Evolutionary conservation across 2,329 filamentous ascomycete species (phyloP), one percentile per base, ranked within the genome.

Genomic region (Coleophoma cylindrospora): DNA sequence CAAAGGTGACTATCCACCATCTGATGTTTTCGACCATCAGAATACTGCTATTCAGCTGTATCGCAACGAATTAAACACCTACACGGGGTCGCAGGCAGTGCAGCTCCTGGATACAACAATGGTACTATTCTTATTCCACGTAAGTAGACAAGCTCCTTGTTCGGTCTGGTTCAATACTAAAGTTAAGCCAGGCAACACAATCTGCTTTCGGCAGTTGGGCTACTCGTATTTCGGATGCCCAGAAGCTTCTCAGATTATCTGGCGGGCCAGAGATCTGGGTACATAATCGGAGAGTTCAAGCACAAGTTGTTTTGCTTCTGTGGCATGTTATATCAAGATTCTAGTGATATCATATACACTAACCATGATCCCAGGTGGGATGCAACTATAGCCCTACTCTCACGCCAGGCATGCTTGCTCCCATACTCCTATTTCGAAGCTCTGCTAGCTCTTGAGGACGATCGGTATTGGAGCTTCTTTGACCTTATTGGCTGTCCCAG

Each of bases 1-100:
- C 13, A 43, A 43, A 22, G 19, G 22, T 22, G 8, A 43, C 7
- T 43, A 15, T 7, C 40, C 19, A 15, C 4, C 22, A 27, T 4
- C 22, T 21, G 40, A 43, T 4, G 19, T 17, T 9, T 17, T 43
- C 22, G 40, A 43, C 22, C 40, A 43, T 43, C 40, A 43, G 5
- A 43, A 43, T 19, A 43, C 40, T 6, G 40, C 40, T 43, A 43
- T 43, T n/a, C n/a, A 43, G n/a, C 9, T 43, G 17, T 43, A 43
- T 27, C 40, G 40, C 21, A 21, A 43, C 8, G 40, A 43, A 43
- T n/a, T 43, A 2, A 21, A 43, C 17, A 43, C 40, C 40, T 43
- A 43, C 22, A 17, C n/a, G 15, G 40, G 40, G 7, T 27, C 40
- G 6, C 17, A 43, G 17, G 40, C 6, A 15, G 22, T 43, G 9